These are phyloP conservation scores for Talaromyces pinophilus DNA, from an alignment of 2,329 filamentous ascomycete genomes.

Conservation along the genomic window DNA sequence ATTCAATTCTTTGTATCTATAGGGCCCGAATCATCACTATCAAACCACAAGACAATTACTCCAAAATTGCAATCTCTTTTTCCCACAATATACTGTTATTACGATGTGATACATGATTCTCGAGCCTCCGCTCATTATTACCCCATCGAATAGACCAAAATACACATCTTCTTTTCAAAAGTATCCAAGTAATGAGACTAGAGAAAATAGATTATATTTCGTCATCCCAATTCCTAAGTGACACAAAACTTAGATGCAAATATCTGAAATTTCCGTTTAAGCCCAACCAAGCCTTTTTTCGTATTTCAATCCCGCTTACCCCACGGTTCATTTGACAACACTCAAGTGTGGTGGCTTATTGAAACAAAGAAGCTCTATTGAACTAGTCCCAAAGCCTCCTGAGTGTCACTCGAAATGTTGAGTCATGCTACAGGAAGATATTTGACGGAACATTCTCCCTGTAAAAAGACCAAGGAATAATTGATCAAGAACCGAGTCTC, in stretches of 20 bases:
- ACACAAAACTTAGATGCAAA: not conserved
- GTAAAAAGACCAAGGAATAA: not conserved
- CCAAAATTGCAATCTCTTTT: not conserved
- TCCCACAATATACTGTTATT: not conserved
- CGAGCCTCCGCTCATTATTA: not conserved
- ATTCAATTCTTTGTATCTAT: not conserved
- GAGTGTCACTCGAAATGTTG: not conserved
- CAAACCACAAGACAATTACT: not conserved
- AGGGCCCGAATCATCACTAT: not conserved
- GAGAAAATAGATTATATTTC: not conserved
- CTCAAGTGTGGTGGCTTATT: not conserved
- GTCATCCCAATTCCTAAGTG: not conserved
- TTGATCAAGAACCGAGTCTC: not conserved
- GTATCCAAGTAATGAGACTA: not conserved
- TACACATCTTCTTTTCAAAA: not conserved
- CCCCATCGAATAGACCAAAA: not conserved
- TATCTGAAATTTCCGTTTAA: not conserved
- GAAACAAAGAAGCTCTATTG: conserved; percentile 1
- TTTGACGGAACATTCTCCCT: not conserved
- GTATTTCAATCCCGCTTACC: not conserved
- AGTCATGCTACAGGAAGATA: not conserved
- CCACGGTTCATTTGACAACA: not conserved
- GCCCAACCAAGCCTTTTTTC: not conserved
- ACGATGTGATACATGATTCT: not conserved
- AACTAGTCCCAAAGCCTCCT: not conserved